phyloP scores from a whole-genome alignment of 345 rosid species.

The Sonneratia alba region DNA sequence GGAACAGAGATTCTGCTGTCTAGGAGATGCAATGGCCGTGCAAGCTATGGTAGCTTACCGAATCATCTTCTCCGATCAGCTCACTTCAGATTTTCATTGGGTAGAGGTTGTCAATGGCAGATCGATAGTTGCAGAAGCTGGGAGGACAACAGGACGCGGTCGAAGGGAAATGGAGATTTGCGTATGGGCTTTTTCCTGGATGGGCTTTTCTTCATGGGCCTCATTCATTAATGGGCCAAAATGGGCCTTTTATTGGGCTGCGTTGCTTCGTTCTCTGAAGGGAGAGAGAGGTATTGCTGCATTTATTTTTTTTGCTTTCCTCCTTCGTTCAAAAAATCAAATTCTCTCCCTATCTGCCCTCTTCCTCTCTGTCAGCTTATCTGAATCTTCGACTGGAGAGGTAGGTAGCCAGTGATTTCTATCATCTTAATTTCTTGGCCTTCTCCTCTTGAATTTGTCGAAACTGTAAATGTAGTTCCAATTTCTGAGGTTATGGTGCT shows the following conservation, averaged over 20 bases:
- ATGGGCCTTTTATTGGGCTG: background rate
- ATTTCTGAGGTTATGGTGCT: background rate
- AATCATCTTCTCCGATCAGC: conserved; percentile 2
- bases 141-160: background rate
- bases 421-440: background rate
- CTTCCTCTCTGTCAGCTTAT: background rate
- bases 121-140: background rate
- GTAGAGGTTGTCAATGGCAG: background rate
- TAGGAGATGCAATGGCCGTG: background rate
- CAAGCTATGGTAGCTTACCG: conserved; percentile 4
- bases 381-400: background rate
- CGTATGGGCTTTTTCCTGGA: background rate
- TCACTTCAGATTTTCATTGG: background rate
- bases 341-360: background rate
- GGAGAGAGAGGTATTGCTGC: background rate
- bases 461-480: background rate
- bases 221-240: background rate
- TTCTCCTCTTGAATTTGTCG: background rate
- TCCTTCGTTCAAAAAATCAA: background rate
- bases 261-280: background rate
- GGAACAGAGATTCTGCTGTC: background rate
- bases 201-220: background rate
- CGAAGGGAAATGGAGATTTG: background rate
- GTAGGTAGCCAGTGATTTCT: background rate
- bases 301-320: too few relatives aligned